Evolutionary conservation across 805 yeast genomes (phyloP).

Genomic region (Clavispora vitiphila): DNA sequence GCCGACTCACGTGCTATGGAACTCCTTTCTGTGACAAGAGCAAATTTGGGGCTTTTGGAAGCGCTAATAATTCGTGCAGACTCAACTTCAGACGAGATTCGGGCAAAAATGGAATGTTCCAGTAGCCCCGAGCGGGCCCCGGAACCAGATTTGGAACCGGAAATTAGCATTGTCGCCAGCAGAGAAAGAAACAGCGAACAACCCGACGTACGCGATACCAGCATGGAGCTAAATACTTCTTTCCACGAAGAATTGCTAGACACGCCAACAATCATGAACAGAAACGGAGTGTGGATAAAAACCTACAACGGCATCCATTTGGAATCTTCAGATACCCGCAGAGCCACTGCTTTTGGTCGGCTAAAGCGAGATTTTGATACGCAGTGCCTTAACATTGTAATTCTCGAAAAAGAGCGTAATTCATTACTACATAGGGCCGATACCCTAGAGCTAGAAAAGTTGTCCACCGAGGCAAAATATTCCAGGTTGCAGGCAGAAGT

Average conservation of each 20-base stretch:
- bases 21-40: not conserved
- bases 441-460: conserved; percentile 1
- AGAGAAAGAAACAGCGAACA: no score
- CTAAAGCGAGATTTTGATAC: conserved; percentile 8
- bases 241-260: not conserved
- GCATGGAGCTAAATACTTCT: not conserved
- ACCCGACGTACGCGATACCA: not conserved
- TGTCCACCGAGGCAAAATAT: not conserved
- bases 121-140: no score
- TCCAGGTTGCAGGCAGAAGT: not conserved
- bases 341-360: conserved; percentile 5
- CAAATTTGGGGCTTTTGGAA: not conserved
- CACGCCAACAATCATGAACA: not conserved
- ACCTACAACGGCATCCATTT: conserved; percentile 2
- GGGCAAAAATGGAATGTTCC: no score
- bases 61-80: not conserved
- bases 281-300: conserved; percentile 9
- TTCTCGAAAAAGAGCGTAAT: conserved; percentile 13
- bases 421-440: conserved; percentile 3
- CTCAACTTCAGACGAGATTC: not conserved
- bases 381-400: conserved; percentile 10
- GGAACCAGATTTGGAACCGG: no score
- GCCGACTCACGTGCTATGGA: not conserved
- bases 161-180: no score
- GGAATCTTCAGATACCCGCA: conserved; percentile 1